Conservation (phyloP, 768 basidiomycete genomes). For the Suillus fuscotomentosus region DNA sequence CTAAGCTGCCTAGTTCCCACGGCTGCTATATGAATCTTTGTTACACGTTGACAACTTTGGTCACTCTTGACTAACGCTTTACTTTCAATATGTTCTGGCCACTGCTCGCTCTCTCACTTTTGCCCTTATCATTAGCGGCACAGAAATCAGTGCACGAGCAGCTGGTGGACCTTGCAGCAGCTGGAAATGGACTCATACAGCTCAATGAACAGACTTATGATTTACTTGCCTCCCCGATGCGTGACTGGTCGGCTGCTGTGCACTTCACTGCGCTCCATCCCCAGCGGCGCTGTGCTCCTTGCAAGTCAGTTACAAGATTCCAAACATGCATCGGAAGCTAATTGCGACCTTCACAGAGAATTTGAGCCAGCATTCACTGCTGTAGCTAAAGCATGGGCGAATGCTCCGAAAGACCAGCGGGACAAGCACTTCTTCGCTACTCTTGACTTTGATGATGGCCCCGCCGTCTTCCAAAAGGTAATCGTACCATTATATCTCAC, state of each 20-base stretch:
- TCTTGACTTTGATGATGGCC: constrained; percentile 81
- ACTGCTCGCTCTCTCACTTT: constrained; percentile 30
- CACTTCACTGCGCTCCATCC: constrained; percentile 86
- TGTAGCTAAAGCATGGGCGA: constrained; percentile 83
- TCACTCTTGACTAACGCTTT: background rate
- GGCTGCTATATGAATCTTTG: constrained; percentile 1
- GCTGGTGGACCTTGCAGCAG: constrained; percentile 65
- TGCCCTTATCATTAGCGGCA: constrained; percentile 32
- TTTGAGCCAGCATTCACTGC: constrained; percentile 83
- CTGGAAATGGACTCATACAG: constrained; percentile 77
- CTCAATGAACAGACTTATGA: constrained; percentile 78
- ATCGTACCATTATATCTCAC: background rate
- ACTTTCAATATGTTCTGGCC: constrained; percentile 16
- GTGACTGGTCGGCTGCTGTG: constrained; percentile 86
- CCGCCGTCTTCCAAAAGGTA: constrained; percentile 80
- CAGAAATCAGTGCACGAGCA: constrained; percentile 43
- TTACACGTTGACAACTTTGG: constrained; percentile 5
- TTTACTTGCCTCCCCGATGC: constrained; percentile 67
- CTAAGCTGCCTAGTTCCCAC: constrained; percentile 9
- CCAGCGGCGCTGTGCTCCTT: constrained; percentile 84
- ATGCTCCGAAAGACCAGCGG: constrained; percentile 55
- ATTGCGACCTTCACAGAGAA: constrained; percentile 47
- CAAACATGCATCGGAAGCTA: background rate
- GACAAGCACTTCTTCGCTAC: constrained; percentile 91
- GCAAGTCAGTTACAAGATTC: constrained; percentile 61